Evolutionary conservation across 192 early-diverging fungal genomes (phyloP).

Genomic region (Coemansia sp.): DNA sequence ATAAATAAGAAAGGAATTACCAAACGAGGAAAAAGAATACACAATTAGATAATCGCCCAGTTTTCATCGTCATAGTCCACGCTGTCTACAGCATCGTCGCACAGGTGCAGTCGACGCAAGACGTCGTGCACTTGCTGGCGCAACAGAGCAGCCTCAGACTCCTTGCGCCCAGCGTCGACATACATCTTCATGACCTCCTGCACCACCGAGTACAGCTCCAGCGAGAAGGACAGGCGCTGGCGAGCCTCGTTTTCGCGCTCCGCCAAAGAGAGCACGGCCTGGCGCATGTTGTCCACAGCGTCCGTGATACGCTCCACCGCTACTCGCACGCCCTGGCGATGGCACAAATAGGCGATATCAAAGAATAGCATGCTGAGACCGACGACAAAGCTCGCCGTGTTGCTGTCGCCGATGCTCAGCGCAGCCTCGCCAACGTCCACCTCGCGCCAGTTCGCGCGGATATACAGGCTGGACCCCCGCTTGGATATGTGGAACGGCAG

Average conservation of each 20-base stretch:
- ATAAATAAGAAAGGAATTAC: background rate
- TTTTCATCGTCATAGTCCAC: slow-evolving; percentile 46
- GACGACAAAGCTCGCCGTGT: slow-evolving; percentile 35
- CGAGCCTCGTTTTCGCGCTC: slow-evolving; percentile 19
- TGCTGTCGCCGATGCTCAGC: slow-evolving; percentile 23
- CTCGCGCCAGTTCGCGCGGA: slow-evolving; percentile 43
- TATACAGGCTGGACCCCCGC: slow-evolving; percentile 39
- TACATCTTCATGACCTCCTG: slow-evolving; percentile 40
- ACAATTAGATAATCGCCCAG: slow-evolving; percentile 33
- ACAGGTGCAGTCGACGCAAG: slow-evolving; percentile 40
- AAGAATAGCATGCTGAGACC: slow-evolving; percentile 52
- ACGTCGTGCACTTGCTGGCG: slow-evolving; percentile 34
- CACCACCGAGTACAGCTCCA: slow-evolving; percentile 42
- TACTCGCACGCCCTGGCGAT: slow-evolving; percentile 41
- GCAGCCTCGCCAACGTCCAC: slow-evolving; percentile 40
- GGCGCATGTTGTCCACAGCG: slow-evolving; percentile 39
- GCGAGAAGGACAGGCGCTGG: slow-evolving; percentile 19
- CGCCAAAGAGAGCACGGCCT: slow-evolving; percentile 25
- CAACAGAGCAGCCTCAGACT: slow-evolving; percentile 13
- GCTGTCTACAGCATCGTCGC: slow-evolving; percentile 50
- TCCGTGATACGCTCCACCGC: slow-evolving; percentile 28
- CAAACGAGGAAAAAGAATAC: background rate
- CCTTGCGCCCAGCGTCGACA: slow-evolving; percentile 1
- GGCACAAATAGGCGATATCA: slow-evolving; percentile 41
- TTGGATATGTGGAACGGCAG: slow-evolving; percentile 44